Evolutionary conservation across 768 basidiomycete species (phyloP).

Genomic region (Chlorophyllum brunneum): DNA sequence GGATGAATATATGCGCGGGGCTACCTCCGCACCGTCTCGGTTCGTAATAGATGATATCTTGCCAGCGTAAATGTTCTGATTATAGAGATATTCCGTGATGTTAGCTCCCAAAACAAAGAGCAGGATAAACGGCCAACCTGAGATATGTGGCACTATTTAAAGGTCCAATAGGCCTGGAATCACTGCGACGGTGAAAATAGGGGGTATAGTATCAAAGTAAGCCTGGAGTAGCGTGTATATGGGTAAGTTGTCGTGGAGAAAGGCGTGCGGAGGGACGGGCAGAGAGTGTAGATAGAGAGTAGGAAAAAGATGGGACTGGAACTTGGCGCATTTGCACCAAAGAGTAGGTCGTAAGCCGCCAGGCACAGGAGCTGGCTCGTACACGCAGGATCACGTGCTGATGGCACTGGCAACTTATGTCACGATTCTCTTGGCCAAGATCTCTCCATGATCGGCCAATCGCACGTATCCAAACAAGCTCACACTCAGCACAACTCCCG

Average conservation of each 20-base stretch:
- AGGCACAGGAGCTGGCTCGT: slow-evolving; percentile 9
- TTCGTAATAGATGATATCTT: slow-evolving; percentile 3
- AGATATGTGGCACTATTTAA: not conserved
- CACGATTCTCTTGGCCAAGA: not conserved
- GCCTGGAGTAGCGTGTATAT: not conserved
- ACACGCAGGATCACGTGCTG: slow-evolving; percentile 13
- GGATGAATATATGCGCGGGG: not conserved
- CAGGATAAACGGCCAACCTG: not conserved
- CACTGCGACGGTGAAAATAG: not conserved
- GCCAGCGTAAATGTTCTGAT: slow-evolving; percentile 1
- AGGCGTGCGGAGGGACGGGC: not conserved
- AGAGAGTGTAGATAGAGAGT: slow-evolving; percentile 11
- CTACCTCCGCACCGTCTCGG: slow-evolving; percentile 4
- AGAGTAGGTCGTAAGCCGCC: slow-evolving; percentile 12
- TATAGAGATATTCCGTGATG: not conserved
- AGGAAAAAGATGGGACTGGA: slow-evolving; percentile 7
- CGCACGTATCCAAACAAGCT: not conserved
- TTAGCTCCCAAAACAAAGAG: not conserved
- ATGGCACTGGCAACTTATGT: not conserved
- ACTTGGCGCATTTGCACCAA: slow-evolving; percentile 13
- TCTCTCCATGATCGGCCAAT: not conserved
- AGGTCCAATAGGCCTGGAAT: not conserved
- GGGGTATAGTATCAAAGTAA: not conserved
- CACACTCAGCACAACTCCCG: not conserved
- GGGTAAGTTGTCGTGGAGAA: not conserved